phyloP scores from a whole-genome alignment of 331 rosid species.

The Saraca asoca region DNA sequence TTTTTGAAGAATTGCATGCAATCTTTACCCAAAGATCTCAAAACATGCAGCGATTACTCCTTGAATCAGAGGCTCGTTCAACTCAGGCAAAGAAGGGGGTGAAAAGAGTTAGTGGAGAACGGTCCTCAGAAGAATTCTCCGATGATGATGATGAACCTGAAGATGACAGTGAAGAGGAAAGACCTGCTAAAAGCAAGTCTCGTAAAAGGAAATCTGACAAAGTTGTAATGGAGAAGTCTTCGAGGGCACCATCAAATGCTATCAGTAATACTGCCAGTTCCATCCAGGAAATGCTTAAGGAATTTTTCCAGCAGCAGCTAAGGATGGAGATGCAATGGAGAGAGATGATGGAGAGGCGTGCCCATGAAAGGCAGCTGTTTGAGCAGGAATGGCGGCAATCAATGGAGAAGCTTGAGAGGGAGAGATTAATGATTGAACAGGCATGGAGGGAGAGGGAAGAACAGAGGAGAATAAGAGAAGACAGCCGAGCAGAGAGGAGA shows the following conservation, averaged over 20 bases:
- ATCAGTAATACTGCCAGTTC: conserved; percentile 23
- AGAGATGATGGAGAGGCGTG: conserved; percentile 72
- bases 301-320: conserved; percentile 69
- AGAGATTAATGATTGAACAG: conserved; percentile 69
- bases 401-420: conserved; percentile 80
- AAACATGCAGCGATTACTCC: no score
- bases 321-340: conserved; percentile 86
- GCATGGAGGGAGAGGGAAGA: conserved; percentile 95
- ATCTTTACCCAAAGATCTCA: no score
- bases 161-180: no score
- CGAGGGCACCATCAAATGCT: conserved; percentile 36
- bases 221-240: conserved; percentile 42
- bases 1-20: no score
- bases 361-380: conserved; percentile 56
- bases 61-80: no score
- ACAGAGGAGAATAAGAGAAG: conserved; percentile 80
- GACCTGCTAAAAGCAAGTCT: conserved; percentile 43
- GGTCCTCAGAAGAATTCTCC: no score
- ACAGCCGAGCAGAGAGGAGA: conserved; percentile 72
- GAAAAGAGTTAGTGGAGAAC: no score
- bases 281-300: conserved; percentile 67
- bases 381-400: conserved; percentile 85
- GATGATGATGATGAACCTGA: no score
- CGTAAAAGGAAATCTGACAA: conserved; percentile 60
- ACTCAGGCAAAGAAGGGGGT: no score